phyloP scores from a whole-genome alignment of 1,284 basidiomycete genomes.

The Sanghuangporus sanghuang region DNA sequence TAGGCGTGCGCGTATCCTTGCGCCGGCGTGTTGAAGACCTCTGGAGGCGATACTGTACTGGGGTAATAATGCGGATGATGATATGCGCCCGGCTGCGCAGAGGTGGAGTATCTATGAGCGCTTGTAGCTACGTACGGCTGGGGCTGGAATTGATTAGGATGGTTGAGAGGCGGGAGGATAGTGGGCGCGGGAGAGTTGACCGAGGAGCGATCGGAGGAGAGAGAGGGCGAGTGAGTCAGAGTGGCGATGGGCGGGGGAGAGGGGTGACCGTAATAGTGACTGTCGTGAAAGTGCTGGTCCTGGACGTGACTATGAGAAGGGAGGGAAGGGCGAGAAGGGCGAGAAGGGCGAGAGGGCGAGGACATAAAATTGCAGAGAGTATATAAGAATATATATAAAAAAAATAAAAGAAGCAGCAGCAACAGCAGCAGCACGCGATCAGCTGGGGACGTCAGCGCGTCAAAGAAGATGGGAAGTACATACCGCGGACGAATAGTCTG shows the following conservation, averaged over 20 bases:
- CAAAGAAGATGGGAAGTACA: slow-evolving; percentile 16
- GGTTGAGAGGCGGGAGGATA: slow-evolving; percentile 28
- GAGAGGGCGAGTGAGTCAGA: slow-evolving; percentile 55
- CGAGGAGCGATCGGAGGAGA: slow-evolving; percentile 55
- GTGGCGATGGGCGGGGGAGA: slow-evolving; percentile 53
- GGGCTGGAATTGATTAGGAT: neutral
- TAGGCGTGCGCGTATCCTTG: slow-evolving; percentile 11
- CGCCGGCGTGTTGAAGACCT: slow-evolving; percentile 25
- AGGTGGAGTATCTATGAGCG: neutral
- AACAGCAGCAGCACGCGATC: neutral
- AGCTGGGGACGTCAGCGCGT: slow-evolving; percentile 10
- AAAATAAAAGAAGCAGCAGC: neutral
- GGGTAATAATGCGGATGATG: slow-evolving; percentile 23
- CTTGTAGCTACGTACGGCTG: slow-evolving; percentile 1
- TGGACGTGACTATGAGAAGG: neutral
- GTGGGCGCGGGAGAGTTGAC: slow-evolving; percentile 49
- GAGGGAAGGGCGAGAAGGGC: neutral
- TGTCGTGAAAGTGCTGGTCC: slow-evolving; percentile 24
- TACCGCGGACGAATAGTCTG: slow-evolving; percentile 16
- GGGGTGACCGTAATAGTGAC: slow-evolving; percentile 36
- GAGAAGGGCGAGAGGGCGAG: neutral
- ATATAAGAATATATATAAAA: neutral
- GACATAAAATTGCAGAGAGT: neutral
- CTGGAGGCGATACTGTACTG: slow-evolving; percentile 20
- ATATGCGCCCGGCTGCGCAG: slow-evolving; percentile 5